phyloP scores from a whole-genome alignment of 331 rosid genomes.

The Pyrus hybrid region DNA sequence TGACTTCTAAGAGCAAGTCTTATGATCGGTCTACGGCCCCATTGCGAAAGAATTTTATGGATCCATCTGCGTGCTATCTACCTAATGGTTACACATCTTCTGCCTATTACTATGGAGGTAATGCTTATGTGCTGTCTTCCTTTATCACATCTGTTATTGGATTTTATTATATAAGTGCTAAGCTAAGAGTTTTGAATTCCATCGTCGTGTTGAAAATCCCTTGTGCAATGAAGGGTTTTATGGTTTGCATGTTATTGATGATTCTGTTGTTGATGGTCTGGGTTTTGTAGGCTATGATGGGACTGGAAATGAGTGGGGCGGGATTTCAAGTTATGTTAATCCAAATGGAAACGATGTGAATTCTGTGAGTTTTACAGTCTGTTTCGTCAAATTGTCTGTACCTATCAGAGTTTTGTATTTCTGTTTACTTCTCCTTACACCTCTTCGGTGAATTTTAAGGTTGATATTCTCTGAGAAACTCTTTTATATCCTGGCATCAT shows the following conservation, averaged over 20 bases:
- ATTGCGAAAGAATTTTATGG: conserved; percentile 48
- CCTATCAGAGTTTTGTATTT: neutral
- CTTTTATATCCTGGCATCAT: neutral
- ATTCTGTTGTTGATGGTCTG: neutral
- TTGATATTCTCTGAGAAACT: neutral
- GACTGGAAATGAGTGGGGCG: conserved; percentile 66
- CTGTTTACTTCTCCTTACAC: neutral
- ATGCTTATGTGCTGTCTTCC: neutral
- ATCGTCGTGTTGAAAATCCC: neutral
- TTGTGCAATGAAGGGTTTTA: neutral
- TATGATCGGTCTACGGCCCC: conserved; percentile 73
- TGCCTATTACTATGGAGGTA: conserved; percentile 74
- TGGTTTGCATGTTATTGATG: neutral
- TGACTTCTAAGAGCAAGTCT: conserved; percentile 51
- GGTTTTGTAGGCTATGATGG: conserved; percentile 52
- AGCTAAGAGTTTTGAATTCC: neutral
- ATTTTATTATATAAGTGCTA: neutral
- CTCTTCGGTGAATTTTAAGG: neutral
- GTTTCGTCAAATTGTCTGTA: neutral
- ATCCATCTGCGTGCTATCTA: conserved; percentile 72
- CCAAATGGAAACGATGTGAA: conserved; percentile 72
- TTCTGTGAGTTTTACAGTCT: conserved; percentile 40
- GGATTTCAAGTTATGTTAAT: conserved; percentile 54
- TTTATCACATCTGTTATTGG: neutral
- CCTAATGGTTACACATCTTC: conserved; percentile 65